A percentile compares a stretch with the other conserved stretches of the same genome.
Conservation (phyloP, 2,329 filamentous ascomycete genomes). For the Pseudopithomyces chartarum region DNA sequence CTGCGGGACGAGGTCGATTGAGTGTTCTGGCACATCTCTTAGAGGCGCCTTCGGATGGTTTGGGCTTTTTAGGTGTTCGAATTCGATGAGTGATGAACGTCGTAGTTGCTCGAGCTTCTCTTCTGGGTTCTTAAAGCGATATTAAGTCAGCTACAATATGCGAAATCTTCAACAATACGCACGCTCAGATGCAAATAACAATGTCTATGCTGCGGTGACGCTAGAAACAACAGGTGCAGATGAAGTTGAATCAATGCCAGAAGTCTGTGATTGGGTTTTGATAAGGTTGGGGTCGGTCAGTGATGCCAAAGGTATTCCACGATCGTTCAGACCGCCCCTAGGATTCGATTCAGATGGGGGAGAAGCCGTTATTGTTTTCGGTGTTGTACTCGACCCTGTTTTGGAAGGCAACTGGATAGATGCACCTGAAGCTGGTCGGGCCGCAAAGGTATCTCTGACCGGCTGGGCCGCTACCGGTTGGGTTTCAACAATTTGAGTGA, state of each 20-base stretch:
- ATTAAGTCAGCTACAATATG: conserved; percentile 34
- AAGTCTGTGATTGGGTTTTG: not conserved
- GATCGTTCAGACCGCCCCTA: conserved; percentile 25
- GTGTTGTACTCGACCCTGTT: not conserved
- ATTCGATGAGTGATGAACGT: conserved; percentile 50
- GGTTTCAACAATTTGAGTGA: not conserved
- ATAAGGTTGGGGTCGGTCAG: conserved; percentile 32
- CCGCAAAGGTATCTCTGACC: not conserved
- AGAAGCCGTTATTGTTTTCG: not conserved
- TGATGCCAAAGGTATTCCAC: conserved; percentile 35
- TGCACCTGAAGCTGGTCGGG: not conserved
- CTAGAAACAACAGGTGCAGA: conserved; percentile 11
- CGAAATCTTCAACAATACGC: conserved; percentile 7
- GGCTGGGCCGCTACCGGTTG: not conserved
- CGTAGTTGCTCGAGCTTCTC: conserved; percentile 54
- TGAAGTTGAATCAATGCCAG: conserved; percentile 12
- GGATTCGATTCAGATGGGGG: conserved; percentile 11
- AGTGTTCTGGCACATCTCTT: conserved; percentile 45
- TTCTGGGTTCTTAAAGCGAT: conserved; percentile 49
- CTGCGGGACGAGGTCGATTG: conserved; percentile 21
- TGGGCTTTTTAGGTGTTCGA: conserved; percentile 46
- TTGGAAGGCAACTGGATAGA: not conserved
- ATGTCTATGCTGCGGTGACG: conserved; percentile 16
- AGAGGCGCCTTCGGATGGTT: conserved; percentile 36
- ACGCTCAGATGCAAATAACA: conserved; percentile 9